Evolutionary conservation across 2,329 filamentous ascomycete species (phyloP), one percentile per base, ranked within the genome.

Genomic region (Paramyrothecium sp.): DNA sequence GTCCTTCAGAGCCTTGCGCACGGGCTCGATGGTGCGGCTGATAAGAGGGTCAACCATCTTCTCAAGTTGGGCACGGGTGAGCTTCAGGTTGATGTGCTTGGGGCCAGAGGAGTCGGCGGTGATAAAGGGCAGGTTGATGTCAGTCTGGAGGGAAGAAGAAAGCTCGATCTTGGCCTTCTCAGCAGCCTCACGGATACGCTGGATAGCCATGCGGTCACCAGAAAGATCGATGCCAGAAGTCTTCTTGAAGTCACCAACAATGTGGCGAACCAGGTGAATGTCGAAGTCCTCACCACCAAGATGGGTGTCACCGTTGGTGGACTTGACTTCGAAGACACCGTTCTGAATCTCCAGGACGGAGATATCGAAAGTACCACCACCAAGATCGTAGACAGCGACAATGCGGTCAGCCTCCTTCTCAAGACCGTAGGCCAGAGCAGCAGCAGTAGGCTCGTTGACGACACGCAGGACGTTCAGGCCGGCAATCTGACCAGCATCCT

Each of bases 111-210:
- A 86, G 74, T 97, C 93, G 70, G 94, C 94, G 75, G 93, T 97
- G 80, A 98, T 97, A 87, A 98, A 98, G 65, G 94, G 94, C 73
- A 98, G 87, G 85, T 96, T 97, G 81, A 98, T 97, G 72, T 97
- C 94, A 66, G 94, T 98, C 78, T 96, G 91, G 66, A 93, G 86
- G 58, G 93, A 93, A 34, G 93, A 97, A 13, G 94, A 98, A 66
- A 98, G 84, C 82, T 97, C 94, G 71, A 97, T 97, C 91, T 98
- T 98, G 74, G 94, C 94, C 88, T 97, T 97, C 86, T 98, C 94
- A 67, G 93, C 92, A 67, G 93, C 94, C 83, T 97, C 94, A 81
- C 94, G 93, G 76, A 98, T 97, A 87, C 94, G 89, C 86, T 97
- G 94, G 73, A 98, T 96, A 68, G 94, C 94, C 93, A 97, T 97